phyloP scores from a whole-genome alignment of 2,329 filamentous ascomycete species.

The Neofusicoccum kwambonambiense region DNA sequence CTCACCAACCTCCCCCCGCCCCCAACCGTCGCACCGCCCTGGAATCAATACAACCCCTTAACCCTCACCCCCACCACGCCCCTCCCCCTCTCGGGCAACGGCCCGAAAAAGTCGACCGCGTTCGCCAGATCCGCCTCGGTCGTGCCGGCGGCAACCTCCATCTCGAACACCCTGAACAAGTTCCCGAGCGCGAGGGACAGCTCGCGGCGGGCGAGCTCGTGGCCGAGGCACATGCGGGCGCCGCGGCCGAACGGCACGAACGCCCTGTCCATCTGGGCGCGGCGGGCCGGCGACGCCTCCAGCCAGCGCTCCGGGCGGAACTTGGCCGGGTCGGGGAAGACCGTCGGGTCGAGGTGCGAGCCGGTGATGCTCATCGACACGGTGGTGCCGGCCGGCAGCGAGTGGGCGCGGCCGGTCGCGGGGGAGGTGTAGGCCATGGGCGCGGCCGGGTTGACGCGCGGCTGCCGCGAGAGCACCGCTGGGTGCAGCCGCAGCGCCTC shows the following conservation, averaged over 20 bases:
- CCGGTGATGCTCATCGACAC: constrained; percentile 21
- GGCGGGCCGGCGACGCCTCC: not conserved
- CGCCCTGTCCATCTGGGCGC: constrained; percentile 29
- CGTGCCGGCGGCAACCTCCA: constrained; percentile 23
- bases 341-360: constrained; percentile 16
- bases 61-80: constrained; percentile 21
- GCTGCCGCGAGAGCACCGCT: too few relatives aligned
- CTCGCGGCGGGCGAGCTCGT: constrained; percentile 31
- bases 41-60: not conserved
- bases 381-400: constrained; percentile 20
- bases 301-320: constrained; percentile 24
- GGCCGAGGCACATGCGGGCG: constrained; percentile 38
- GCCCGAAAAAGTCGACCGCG: constrained; percentile 24
- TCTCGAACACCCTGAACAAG: constrained; percentile 17
- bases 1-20: too few relatives aligned
- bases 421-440: not conserved
- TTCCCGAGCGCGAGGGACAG: constrained; percentile 22
- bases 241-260: constrained; percentile 40
- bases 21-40: too few relatives aligned
- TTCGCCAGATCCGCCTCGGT: constrained; percentile 20
- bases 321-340: constrained; percentile 1
- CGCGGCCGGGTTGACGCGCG: too few relatives aligned
- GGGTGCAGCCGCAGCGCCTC: too few relatives aligned
- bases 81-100: constrained; percentile 17
- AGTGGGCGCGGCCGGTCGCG: not conserved